A percentile compares a stretch with the other conserved stretches of the same genome.
phyloP scores from a whole-genome alignment of 352 stramenopile genomes.

The Thraustochytrium sp. region DNA sequence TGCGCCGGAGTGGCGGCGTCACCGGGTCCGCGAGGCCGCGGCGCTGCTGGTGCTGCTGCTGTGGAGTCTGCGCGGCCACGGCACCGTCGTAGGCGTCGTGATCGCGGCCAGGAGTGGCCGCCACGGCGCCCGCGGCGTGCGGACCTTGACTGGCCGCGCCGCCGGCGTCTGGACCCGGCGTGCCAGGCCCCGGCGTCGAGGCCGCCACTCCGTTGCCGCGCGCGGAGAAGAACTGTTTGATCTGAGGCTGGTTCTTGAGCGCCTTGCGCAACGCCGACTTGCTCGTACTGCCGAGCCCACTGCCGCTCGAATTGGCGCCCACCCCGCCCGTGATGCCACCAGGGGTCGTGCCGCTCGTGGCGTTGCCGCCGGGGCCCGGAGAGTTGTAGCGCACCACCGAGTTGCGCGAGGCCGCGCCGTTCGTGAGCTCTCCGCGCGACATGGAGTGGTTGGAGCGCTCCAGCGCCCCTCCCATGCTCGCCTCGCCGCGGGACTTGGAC shows the following conservation, averaged over 20 bases:
- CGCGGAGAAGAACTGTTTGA: slow-evolving; percentile 30
- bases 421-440: neutral
- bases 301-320: neutral
- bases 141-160: no score
- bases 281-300: neutral
- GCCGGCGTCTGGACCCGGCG: no score
- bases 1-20: no score
- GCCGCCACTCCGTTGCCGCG: neutral
- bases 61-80: neutral
- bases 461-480: neutral
- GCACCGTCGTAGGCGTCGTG: neutral
- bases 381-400: neutral
- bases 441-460: neutral
- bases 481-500: neutral
- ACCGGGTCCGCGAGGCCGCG: neutral
- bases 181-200: no score
- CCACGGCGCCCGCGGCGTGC: no score
- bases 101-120: neutral
- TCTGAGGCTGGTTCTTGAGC: slow-evolving; percentile 41
- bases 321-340: neutral
- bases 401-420: neutral
- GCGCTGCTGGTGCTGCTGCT: neutral
- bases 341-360: neutral
- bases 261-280: slow-evolving; percentile 14
- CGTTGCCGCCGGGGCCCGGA: neutral